Evolutionary conservation across 1,284 basidiomycete genomes (phyloP).

Genomic region (Anthracocystis setariae): DNA sequence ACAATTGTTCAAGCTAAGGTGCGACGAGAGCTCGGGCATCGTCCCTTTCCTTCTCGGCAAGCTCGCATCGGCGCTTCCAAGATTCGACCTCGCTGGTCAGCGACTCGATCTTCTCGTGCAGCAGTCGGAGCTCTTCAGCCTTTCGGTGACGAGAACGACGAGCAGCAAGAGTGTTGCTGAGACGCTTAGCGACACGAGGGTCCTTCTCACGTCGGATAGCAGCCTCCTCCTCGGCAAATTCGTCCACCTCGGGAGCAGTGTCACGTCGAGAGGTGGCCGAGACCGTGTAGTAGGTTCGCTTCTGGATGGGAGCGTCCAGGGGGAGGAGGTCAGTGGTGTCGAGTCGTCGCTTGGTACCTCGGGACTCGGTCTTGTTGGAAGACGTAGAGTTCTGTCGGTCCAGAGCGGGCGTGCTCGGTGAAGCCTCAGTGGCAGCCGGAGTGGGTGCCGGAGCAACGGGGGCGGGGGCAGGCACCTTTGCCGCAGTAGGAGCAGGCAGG

Average conservation of each 20-base stretch:
- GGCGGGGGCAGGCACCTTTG: slow-evolving; percentile 18
- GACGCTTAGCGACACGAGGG: slow-evolving; percentile 63
- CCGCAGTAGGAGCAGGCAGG: slow-evolving; percentile 27
- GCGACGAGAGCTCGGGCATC: slow-evolving; percentile 25
- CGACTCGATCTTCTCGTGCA: slow-evolving; percentile 61
- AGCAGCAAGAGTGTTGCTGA: slow-evolving; percentile 66
- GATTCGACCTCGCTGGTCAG: slow-evolving; percentile 54
- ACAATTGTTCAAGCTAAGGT: not conserved
- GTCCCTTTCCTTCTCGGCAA: slow-evolving; percentile 61
- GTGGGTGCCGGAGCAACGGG: slow-evolving; percentile 4
- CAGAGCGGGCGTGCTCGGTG: slow-evolving; percentile 22
- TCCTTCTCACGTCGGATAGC: slow-evolving; percentile 56
- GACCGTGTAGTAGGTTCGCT: slow-evolving; percentile 61
- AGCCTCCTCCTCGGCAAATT: slow-evolving; percentile 45
- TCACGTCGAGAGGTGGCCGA: slow-evolving; percentile 63
- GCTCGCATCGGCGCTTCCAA: slow-evolving; percentile 64
- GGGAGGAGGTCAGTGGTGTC: slow-evolving; percentile 62
- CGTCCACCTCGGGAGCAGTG: slow-evolving; percentile 35
- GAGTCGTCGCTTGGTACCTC: slow-evolving; percentile 59
- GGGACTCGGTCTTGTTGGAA: slow-evolving; percentile 25
- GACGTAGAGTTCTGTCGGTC: slow-evolving; percentile 32
- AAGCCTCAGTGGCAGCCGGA: slow-evolving; percentile 7
- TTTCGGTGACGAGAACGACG: slow-evolving; percentile 65
- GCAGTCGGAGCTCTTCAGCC: slow-evolving; percentile 60
- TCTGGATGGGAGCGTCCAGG: slow-evolving; percentile 65